Conservation (phyloP, 2,329 filamentous ascomycete genomes). For the Pseudocercospora fuligena region DNA sequence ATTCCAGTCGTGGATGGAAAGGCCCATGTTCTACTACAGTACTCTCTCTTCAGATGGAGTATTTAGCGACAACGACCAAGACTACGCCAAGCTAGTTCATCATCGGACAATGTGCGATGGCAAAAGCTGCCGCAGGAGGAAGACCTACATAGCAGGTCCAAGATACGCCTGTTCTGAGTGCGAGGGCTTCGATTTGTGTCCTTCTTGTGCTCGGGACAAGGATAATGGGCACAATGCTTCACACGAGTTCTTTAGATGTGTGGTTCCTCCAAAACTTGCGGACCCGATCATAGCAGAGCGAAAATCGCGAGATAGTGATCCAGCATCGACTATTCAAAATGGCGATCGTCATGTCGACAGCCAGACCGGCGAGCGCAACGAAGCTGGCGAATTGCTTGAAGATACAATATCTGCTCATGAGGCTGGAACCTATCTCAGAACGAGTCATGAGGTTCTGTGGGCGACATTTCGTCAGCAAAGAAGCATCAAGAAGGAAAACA, state of each 20-base stretch:
- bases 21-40: background rate
- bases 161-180: background rate
- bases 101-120: background rate
- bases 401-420: background rate
- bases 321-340: background rate
- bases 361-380: background rate
- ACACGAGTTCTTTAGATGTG: background rate
- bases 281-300: background rate
- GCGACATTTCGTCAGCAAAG: background rate
- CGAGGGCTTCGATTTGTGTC: background rate
- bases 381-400: background rate
- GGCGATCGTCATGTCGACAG: background rate
- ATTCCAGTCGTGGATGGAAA: background rate
- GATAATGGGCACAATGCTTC: background rate
- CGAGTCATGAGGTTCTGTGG: background rate
- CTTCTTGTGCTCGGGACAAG: background rate
- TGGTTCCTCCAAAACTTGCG: background rate
- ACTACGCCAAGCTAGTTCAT: background rate
- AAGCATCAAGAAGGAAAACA: background rate
- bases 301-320: background rate
- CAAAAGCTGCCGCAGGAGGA: background rate
- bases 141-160: background rate
- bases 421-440: background rate
- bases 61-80: background rate
- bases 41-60: background rate